Evolutionary conservation across 1,139 yeast species (phyloP), one percentile per base, ranked within the genome.

Genomic region (Nakaseomyces delphensis): DNA sequence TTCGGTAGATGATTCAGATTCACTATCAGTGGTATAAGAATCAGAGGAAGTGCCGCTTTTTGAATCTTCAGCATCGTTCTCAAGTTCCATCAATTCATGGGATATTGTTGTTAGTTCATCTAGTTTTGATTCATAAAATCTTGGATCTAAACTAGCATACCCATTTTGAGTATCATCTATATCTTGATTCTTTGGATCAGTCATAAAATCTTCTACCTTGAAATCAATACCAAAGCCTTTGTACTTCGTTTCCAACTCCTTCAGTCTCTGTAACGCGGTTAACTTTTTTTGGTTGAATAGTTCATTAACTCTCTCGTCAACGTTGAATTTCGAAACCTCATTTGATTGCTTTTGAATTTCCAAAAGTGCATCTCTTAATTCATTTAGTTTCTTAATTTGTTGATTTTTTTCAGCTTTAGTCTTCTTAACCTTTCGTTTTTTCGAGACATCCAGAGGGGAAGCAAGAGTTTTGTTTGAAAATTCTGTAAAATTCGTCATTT

Each of bases 401-500:
- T 27, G 39, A 24, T 28, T 23, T 19, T 24, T 36, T 18, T 14
- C 21, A 9, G 42, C 36, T 14, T 37, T 41, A 10, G 38, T 24
- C 14, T 38, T 41, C 9, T 38, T 27, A 13, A 39, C 41, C 13
- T 40, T 41, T 10, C 44, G 31, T 31, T 52, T 46, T n/a, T 33
- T 33, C 9, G 25, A 13, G 5, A 33, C 37, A 33, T 33, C 18
- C 23, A 52, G 48, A 11, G 59, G 56, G 3, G 64, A 53, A 33
- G 51, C 55, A 3, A 50, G 40, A n/a, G 30, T 44, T 25, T 36
- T 42, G 15, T 44, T 46, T 35, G 54, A 56, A 33, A 54, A 56
- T 20, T 74, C 79, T 32, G 66, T 80, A 55, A 86, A 86, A 51
- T 86, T 89, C 18, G 86, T 81, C 77, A 79, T 80, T 61, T 89